Evolutionary conservation across 345 rosid genomes (phyloP).

Genomic region (Eucalyptus coolabah): DNA sequence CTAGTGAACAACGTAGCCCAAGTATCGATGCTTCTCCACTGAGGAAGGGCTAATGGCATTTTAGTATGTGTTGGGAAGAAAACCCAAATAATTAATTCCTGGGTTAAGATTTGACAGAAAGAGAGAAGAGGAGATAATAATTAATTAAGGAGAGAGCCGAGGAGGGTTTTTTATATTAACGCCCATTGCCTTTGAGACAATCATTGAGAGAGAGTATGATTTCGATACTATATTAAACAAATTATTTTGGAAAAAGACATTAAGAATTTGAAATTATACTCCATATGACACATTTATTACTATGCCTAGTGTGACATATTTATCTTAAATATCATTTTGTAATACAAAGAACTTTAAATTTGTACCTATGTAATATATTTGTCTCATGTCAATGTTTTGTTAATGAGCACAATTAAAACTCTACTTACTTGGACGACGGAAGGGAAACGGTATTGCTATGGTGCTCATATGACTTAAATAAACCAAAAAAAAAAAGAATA

Average conservation of each 20-base stretch:
- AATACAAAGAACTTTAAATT: too few species aligned
- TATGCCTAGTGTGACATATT: too few species aligned
- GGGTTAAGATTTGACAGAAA: background rate
- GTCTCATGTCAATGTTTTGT: background rate
- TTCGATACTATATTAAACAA: background rate
- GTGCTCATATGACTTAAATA: background rate
- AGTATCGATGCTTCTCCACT: background rate
- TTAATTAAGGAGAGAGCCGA: background rate
- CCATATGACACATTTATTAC: background rate
- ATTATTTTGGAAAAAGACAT: background rate
- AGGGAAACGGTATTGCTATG: fast-evolving
- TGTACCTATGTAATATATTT: background rate
- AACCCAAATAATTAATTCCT: background rate
- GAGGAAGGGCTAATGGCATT: background rate
- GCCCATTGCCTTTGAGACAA: background rate
- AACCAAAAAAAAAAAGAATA: too few species aligned
- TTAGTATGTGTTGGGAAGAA: background rate
- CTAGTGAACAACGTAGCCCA: background rate
- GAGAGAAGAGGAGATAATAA: background rate
- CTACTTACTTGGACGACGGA: background rate
- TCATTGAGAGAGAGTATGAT: background rate
- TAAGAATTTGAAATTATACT: background rate
- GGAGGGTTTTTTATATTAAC: background rate
- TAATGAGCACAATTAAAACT: background rate
- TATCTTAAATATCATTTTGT: too few species aligned